Evolutionary conservation across 768 basidiomycete genomes (phyloP).

Genomic region (Goffeauzyma gilvescens): DNA sequence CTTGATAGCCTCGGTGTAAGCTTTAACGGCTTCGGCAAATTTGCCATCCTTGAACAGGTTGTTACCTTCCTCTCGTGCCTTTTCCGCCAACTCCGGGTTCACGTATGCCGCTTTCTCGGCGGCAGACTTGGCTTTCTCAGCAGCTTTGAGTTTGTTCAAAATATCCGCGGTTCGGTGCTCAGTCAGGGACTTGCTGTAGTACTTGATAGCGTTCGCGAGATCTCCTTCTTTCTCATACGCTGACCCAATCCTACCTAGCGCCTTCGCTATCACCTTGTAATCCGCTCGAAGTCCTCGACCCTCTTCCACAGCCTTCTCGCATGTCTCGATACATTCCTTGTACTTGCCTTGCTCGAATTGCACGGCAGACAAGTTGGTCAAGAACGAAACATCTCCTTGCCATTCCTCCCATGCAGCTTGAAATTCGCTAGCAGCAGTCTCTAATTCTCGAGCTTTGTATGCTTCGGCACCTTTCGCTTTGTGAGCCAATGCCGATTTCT

Average conservation of each 20-base stretch:
- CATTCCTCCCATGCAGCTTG: constrained; percentile 76
- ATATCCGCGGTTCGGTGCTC: constrained; percentile 92
- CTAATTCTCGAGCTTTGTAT: constrained; percentile 74
- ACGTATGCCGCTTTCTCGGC: constrained; percentile 65
- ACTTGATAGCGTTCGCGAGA: constrained; percentile 59
- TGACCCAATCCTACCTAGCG: constrained; percentile 70
- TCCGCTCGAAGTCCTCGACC: constrained; percentile 79
- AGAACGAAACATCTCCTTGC: constrained; percentile 82
- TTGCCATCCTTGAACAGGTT: constrained; percentile 72
- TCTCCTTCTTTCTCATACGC: constrained; percentile 69
- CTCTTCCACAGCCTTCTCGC: constrained; percentile 91
- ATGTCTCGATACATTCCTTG: constrained; percentile 72
- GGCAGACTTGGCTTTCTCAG: constrained; percentile 60
- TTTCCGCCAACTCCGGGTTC: constrained; percentile 60
- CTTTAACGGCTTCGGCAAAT: constrained; percentile 76
- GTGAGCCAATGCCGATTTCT: constrained; percentile 56
- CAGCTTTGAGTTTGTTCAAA: constrained; percentile 63
- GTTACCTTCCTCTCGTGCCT: constrained; percentile 83
- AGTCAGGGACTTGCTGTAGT: constrained; percentile 76
- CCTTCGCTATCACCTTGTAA: constrained; percentile 87
- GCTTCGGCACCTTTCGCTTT: constrained; percentile 61
- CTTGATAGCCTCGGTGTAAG: constrained; percentile 91
- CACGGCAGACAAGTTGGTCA: constrained; percentile 83
- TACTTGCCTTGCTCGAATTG: constrained; percentile 88
- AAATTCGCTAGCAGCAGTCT: constrained; percentile 55